Percentiles rank a stretch among this genome's conserved stretches.
phyloP scores from a whole-genome alignment of 345 rosid species.

The Orychophragmus violaceus region DNA sequence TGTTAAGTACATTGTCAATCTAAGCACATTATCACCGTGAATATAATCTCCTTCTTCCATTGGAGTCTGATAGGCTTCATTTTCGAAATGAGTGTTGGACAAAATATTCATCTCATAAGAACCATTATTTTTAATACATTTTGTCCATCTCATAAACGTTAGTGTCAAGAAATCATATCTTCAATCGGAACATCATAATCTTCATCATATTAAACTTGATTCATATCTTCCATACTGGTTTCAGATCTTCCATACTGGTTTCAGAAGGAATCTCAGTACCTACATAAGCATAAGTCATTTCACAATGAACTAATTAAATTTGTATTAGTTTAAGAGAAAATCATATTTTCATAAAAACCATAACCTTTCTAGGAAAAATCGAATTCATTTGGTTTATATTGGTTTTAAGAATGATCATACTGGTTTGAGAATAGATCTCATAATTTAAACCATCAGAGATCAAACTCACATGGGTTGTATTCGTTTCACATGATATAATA shows the following conservation, averaged over 20 bases:
- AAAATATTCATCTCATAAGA: neutral
- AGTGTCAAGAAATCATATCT: neutral
- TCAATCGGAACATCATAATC: neutral
- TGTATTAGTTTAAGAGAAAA: neutral
- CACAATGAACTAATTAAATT: neutral
- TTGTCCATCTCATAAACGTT: neutral
- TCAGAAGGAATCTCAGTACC: neutral
- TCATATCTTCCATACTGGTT: neutral
- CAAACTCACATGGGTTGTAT: neutral
- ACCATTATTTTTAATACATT: neutral
- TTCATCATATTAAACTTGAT: neutral
- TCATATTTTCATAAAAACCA: neutral
- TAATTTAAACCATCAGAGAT: neutral
- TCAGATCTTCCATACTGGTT: no score
- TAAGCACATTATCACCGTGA: neutral
- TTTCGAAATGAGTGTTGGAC: neutral
- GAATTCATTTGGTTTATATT: neutral
- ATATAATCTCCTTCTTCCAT: neutral
- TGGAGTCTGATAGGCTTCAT: neutral
- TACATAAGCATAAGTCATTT: neutral
- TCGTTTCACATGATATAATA: neutral
- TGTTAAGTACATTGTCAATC: neutral
- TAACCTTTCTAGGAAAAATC: neutral
- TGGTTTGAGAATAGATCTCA: neutral
- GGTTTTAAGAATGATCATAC: neutral